These are phyloP conservation scores for Phytopythium oedochilum DNA, from an alignment of 352 stramenopile species.

Conservation along the genomic window DNA sequence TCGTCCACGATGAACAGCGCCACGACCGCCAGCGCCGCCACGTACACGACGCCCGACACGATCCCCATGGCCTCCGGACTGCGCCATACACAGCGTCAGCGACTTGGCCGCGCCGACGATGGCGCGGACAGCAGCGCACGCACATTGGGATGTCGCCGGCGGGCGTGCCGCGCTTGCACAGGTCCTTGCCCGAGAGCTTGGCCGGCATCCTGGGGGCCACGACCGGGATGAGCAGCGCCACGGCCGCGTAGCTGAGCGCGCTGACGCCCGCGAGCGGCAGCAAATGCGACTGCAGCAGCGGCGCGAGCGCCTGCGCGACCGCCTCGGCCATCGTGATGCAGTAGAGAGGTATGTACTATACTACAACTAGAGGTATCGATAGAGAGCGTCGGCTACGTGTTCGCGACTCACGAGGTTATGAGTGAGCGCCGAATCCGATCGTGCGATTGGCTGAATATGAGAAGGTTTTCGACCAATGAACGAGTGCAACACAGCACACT, in stretches of 20 bases:
- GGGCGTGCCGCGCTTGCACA: conserved; percentile 90
- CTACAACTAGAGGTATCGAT: too few species aligned
- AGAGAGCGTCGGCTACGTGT: too few species aligned
- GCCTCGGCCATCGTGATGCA: background rate
- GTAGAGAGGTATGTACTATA: too few species aligned
- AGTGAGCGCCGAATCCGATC: too few species aligned
- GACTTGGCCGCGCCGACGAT: background rate
- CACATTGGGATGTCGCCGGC: conserved; percentile 86
- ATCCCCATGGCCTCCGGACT: conserved; percentile 88
- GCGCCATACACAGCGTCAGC: background rate
- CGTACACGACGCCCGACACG: conserved; percentile 83
- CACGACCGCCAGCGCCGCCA: conserved; percentile 65
- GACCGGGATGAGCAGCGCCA: conserved; percentile 57
- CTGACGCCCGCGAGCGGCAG: conserved; percentile 46
- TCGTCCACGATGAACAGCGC: conserved; percentile 68
- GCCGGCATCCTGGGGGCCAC: conserved; percentile 57
- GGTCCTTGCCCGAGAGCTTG: conserved; percentile 89
- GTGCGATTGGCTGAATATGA: too few species aligned
- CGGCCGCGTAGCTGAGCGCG: conserved; percentile 51
- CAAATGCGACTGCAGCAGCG: conserved; percentile 36
- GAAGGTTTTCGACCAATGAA: too few species aligned
- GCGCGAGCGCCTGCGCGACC: conserved; percentile 10
- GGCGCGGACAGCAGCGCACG: background rate
- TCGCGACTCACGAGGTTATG: too few species aligned
- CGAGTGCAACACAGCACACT: too few species aligned